A percentile compares a stretch with the other conserved stretches of the same genome.
Evolutionary conservation across 2,329 filamentous ascomycete species (phyloP).

Genomic region (Exophiala aquamarina): DNA sequence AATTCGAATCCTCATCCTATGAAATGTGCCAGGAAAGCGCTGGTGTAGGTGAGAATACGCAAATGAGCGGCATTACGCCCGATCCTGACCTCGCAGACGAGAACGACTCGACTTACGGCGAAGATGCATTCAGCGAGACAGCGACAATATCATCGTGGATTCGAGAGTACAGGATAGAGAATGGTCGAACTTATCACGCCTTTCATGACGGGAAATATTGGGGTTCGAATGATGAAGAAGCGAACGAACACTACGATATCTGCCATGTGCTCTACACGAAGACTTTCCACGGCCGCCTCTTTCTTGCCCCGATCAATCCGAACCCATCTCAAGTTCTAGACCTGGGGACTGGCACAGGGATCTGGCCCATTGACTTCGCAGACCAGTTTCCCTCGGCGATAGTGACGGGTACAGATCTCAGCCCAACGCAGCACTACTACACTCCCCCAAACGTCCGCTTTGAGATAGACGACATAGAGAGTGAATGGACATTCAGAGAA

Average conservation of each 20-base stretch:
- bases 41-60: too few species aligned
- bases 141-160: constrained; percentile 22
- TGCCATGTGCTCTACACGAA: constrained; percentile 30
- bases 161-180: constrained; percentile 19
- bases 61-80: background rate
- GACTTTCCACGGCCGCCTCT: constrained; percentile 36
- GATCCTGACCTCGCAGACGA: constrained; percentile 7
- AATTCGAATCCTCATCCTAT: too few species aligned
- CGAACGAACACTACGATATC: constrained; percentile 37
- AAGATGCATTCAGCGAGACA: constrained; percentile 21
- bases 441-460: constrained; percentile 58
- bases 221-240: constrained; percentile 43
- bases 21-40: too few species aligned
- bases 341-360: constrained; percentile 20
- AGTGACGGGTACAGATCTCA: constrained; percentile 29
- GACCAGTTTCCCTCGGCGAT: constrained; percentile 34
- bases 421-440: constrained; percentile 33
- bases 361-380: constrained; percentile 28
- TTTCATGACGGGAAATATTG: constrained; percentile 26
- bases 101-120: constrained; percentile 20
- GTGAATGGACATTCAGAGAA: constrained; percentile 53
- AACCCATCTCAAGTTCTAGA: constrained; percentile 33
- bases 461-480: constrained; percentile 59
- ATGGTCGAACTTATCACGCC: constrained; percentile 25
- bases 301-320: constrained; percentile 38